These are phyloP conservation scores for Geoglossum cookeanum DNA, from an alignment of 2,329 filamentous ascomycete genomes.

Conservation along the genomic window DNA sequence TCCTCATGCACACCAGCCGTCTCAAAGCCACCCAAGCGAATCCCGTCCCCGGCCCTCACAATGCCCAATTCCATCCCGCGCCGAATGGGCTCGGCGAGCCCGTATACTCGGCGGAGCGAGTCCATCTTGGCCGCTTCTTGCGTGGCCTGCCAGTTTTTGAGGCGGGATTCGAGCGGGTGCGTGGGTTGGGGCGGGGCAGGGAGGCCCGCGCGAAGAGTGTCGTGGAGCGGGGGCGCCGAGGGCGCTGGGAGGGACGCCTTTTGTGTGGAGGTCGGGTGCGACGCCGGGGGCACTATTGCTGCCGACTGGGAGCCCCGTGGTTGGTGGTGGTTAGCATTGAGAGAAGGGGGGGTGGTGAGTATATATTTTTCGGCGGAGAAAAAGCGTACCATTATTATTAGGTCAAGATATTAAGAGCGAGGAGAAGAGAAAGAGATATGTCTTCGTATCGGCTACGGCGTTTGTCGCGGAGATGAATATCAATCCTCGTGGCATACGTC, in stretches of 20 bases:
- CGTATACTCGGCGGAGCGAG: constrained; percentile 67
- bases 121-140: constrained; percentile 82
- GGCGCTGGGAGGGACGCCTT: constrained; percentile 48
- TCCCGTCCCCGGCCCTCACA: constrained; percentile 60
- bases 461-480: too few relatives aligned
- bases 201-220: constrained; percentile 74
- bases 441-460: too few relatives aligned
- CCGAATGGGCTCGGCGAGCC: constrained; percentile 79
- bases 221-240: constrained; percentile 82
- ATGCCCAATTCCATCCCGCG: constrained; percentile 93
- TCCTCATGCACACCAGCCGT: constrained; percentile 56
- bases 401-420: too few relatives aligned
- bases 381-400: neutral
- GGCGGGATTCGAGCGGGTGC: constrained; percentile 82
- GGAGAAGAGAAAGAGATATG: too few relatives aligned
- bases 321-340: neutral
- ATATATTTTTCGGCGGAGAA: too few relatives aligned
- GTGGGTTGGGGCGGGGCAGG: constrained; percentile 38
- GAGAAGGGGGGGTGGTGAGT: neutral
- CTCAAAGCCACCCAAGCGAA: constrained; percentile 49
- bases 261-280: constrained; percentile 47
- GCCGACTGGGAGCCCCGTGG: constrained; percentile 49
- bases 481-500: too few relatives aligned
- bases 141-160: constrained; percentile 75
- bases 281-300: constrained; percentile 61